These are phyloP conservation scores for Pyricularia sp. DNA, from an alignment of 2,329 filamentous ascomycete genomes.

Conservation along the genomic window DNA sequence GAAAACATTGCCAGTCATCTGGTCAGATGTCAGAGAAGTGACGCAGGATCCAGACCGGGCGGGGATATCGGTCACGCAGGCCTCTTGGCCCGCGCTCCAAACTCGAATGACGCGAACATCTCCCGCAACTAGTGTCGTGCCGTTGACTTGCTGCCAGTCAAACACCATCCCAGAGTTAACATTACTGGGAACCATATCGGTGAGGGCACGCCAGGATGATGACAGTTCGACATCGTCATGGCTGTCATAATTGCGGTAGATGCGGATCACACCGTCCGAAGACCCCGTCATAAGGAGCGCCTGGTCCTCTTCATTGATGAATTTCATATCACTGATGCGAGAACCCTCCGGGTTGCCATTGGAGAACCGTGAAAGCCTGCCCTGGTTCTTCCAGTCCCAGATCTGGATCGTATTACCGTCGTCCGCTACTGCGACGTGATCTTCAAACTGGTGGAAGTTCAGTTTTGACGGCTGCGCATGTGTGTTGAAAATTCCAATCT, in stretches of 20 bases:
- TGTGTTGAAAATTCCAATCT: constrained; percentile 75
- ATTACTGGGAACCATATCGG: constrained; percentile 86
- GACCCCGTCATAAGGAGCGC: constrained; percentile 90
- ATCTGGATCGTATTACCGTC: constrained; percentile 81
- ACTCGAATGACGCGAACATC: constrained; percentile 92
- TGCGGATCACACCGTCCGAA: constrained; percentile 84
- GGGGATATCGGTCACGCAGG: constrained; percentile 86
- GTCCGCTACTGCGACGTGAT: constrained; percentile 86
- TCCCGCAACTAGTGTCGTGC: constrained; percentile 85
- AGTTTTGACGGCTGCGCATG: constrained; percentile 81
- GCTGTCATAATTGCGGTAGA: constrained; percentile 85
- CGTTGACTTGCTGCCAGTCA: constrained; percentile 98
- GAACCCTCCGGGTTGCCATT: constrained; percentile 89
- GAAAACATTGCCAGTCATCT: constrained; percentile 94
- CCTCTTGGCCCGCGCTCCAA: constrained; percentile 90
- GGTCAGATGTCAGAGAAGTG: constrained; percentile 88
- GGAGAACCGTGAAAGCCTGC: constrained; percentile 69
- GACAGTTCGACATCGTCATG: constrained; percentile 68
- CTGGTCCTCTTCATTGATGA: constrained; percentile 97
- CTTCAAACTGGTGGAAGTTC: constrained; percentile 95
- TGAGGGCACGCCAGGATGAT: constrained; percentile 81
- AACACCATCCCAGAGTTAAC: constrained; percentile 93
- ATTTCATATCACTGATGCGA: constrained; percentile 86
- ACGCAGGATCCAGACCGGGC: constrained; percentile 91
- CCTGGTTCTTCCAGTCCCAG: constrained; percentile 82